Evolutionary conservation across 768 basidiomycete genomes (phyloP).

Genomic region (Leccinum incarnatum): DNA sequence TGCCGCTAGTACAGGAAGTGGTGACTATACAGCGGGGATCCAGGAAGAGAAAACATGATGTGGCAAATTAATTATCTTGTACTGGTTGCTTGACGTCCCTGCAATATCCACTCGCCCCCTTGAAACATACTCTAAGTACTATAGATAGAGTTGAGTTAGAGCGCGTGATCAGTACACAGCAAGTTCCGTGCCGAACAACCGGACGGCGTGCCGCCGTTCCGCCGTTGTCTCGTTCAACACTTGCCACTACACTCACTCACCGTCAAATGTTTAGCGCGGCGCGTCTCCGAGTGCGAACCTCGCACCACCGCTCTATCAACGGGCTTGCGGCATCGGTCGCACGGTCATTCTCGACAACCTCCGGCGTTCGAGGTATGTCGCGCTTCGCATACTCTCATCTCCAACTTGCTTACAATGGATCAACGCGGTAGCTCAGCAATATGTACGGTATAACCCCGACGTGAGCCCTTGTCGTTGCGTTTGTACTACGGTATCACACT

Average conservation of each 20-base stretch:
- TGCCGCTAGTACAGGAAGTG: not conserved
- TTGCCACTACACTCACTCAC: not conserved
- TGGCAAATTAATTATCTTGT: not conserved
- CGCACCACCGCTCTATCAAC: constrained; percentile 8
- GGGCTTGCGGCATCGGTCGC: constrained; percentile 5
- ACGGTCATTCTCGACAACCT: constrained; percentile 23
- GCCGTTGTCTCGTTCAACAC: not conserved
- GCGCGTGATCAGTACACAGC: not conserved
- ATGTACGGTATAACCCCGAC: constrained; percentile 20
- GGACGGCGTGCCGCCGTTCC: too few relatives aligned
- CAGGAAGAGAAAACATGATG: not conserved
- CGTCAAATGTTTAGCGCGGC: constrained; percentile 1
- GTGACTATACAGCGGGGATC: not conserved
- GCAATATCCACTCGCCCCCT: not conserved
- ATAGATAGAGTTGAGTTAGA: not conserved
- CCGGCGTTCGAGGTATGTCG: constrained; percentile 17
- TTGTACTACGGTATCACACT: constrained; percentile 5
- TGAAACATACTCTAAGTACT: not conserved
- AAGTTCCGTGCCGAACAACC: constrained; percentile 19
- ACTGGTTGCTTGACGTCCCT: constrained; percentile 1
- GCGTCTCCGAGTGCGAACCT: constrained; percentile 4
- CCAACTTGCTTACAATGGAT: not conserved
- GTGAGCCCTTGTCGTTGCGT: constrained; percentile 12
- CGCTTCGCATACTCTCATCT: not conserved
- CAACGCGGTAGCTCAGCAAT: constrained; percentile 15